A percentile compares a stretch with the other conserved stretches of the same genome.
Conservation (phyloP, 768 basidiomycete genomes). For the Kwoniella sp. region DNA sequence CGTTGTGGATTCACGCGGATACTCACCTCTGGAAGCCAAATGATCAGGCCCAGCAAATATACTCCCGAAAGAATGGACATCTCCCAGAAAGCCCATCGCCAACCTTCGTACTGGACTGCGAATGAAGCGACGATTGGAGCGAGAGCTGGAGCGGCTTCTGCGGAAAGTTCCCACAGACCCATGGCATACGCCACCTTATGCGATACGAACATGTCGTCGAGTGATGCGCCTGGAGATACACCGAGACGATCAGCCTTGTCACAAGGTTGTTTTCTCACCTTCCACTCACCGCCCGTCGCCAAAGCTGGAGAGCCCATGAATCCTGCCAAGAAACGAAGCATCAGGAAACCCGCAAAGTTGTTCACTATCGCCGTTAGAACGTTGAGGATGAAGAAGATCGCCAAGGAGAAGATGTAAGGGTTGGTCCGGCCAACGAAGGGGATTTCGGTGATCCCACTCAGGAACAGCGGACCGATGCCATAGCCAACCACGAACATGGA, state of each 20-base stretch:
- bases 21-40: constrained; percentile 40
- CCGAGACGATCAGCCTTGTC: background rate
- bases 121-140: constrained; percentile 40
- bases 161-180: constrained; percentile 38
- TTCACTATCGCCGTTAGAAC: constrained; percentile 28
- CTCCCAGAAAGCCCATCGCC: constrained; percentile 44
- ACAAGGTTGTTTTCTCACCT: background rate
- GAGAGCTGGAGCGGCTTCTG: constrained; percentile 38
- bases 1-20: background rate
- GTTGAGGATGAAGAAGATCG: constrained; percentile 36
- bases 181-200: constrained; percentile 40
- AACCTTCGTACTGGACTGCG: constrained; percentile 33
- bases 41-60: constrained; percentile 27
- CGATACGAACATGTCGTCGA: constrained; percentile 37
- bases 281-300: constrained; percentile 37
- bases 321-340: constrained; percentile 40
- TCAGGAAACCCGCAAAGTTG: constrained; percentile 38
- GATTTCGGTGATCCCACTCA: constrained; percentile 41
- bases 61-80: constrained; percentile 33
- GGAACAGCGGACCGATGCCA: constrained; percentile 39
- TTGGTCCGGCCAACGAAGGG: constrained; percentile 38
- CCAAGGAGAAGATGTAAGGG: constrained; percentile 36
- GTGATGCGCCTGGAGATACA: constrained; percentile 27
- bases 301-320: constrained; percentile 43
- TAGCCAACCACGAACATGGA: constrained; percentile 40